Evolutionary conservation across 305 asterid genomes (phyloP), one percentile per base, ranked within the genome.

Genomic region (Fraxinus angustifolia): DNA sequence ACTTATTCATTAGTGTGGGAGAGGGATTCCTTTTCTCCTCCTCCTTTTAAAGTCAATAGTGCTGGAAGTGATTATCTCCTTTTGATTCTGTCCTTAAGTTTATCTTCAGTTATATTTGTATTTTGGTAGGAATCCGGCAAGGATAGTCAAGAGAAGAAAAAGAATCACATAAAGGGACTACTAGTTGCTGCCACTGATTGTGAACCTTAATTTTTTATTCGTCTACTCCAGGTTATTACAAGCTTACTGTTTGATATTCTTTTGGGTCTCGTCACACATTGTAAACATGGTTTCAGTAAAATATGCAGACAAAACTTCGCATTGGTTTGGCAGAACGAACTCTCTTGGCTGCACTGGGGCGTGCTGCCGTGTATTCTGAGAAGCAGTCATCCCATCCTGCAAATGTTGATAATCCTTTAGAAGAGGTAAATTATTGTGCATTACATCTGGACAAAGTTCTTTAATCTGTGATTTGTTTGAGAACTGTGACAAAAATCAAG

Each of bases 131-230:
- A 96, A 90, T 96, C 97, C 84, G 98, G 99, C 73, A 94, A 92
- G 86, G 94, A 93, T 85, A 90, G 98, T 85, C 96, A 92, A 86
- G 97, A 91, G 78, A 96, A 96, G 89, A 96, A 92, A 87, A 96
- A 93, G 93, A 91, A 89, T 83, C 93, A 88, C 87, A 94, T 96
- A 85, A 94, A 92, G 88, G 92, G 85, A 72, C 87, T 96, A 71
- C 89, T 96, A 62, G 98, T 94, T 81, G 99, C 98, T 60, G 98
- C 99, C 23, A 92, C 94, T 83, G 99, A 92, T 86, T 92, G 98
- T 84, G 99, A 96, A 90, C 98, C 98, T 86, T 96, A 88, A 76
- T 94, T 89, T 89, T 86, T 96, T 92, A 92, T 96, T 85, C 96
- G 99, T 83, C 88, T 94, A 78, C 98, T 96, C 85, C 97, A 96